Percentiles rank a stretch among this genome's conserved stretches.
Evolutionary conservation across 345 rosid species (phyloP).

Genomic region (Boechera divaricarpa): DNA sequence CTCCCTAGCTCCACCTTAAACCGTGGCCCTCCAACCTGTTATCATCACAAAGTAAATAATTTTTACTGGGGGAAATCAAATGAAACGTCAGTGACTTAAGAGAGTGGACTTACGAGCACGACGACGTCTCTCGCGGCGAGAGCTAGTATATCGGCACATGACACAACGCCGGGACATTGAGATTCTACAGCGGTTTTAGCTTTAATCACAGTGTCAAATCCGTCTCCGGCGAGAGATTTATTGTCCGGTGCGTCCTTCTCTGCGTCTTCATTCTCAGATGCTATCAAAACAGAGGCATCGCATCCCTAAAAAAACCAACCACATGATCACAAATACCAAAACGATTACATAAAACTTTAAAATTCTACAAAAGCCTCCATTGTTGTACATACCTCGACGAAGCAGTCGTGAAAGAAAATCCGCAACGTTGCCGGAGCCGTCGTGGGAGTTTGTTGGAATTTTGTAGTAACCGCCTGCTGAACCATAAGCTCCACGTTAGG

Average conservation of each 20-base stretch:
- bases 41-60: background rate
- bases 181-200: constrained; percentile 79
- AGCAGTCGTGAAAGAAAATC: constrained; percentile 95
- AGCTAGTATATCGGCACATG: constrained; percentile 87
- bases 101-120: constrained; percentile 55
- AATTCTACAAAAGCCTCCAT: background rate
- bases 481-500: constrained; percentile 73
- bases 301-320: constrained; percentile 65
- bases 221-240: constrained; percentile 88
- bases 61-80: background rate
- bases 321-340: background rate
- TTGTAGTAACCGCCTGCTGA: constrained; percentile 57
- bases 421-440: constrained; percentile 87
- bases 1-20: constrained; percentile 85
- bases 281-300: constrained; percentile 74
- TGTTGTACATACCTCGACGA: constrained; percentile 56
- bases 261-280: constrained; percentile 75
- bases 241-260: constrained; percentile 86
- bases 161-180: constrained; percentile 69
- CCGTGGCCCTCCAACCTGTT: constrained; percentile 78
- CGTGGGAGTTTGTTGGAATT: constrained; percentile 57
- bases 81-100: background rate
- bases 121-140: constrained; percentile 88
- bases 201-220: constrained; percentile 75
- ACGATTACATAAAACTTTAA: background rate